These are phyloP conservation scores for Ramaria rubella DNA, from an alignment of 768 basidiomycete species.

Conservation along the genomic window DNA sequence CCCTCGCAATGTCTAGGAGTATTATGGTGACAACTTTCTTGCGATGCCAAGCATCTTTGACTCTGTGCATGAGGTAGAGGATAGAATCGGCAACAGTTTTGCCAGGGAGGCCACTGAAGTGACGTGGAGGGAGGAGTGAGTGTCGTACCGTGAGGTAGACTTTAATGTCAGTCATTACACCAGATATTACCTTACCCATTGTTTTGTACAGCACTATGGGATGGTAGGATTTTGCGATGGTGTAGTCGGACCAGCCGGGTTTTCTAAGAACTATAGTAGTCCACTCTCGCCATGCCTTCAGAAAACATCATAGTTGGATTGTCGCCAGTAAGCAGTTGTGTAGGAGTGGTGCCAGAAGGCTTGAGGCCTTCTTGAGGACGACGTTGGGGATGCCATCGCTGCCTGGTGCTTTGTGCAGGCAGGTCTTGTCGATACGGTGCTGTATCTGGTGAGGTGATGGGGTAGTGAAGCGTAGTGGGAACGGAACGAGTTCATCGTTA, in stretches of 20 bases:
- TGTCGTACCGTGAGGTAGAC: slow-evolving; percentile 22
- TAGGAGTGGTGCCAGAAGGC: background rate
- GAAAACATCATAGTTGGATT: background rate
- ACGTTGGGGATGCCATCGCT: slow-evolving; percentile 15
- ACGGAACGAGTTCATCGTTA: background rate
- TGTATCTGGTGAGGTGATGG: background rate
- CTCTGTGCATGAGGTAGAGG: slow-evolving; percentile 25
- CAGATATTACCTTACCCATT: slow-evolving; percentile 23
- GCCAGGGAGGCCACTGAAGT: slow-evolving; percentile 26
- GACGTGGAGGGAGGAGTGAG: slow-evolving; percentile 21
- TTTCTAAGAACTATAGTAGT: slow-evolving; percentile 29
- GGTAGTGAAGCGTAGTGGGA: background rate
- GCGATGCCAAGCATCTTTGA: slow-evolving; percentile 30
- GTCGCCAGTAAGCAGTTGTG: background rate
- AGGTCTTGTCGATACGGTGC: background rate
- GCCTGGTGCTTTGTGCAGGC: background rate
- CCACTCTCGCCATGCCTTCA: slow-evolving; percentile 23
- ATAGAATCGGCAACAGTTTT: slow-evolving; percentile 23
- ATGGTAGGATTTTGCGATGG: slow-evolving; percentile 26
- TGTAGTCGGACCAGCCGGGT: slow-evolving; percentile 30
- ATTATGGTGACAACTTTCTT: slow-evolving; percentile 20
- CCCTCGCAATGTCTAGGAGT: slow-evolving; percentile 26
- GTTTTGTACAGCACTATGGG: slow-evolving; percentile 34
- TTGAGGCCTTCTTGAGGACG: background rate
- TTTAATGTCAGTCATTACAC: slow-evolving; percentile 22